These are phyloP conservation scores for Torulaspora microellipsoides DNA, from an alignment of 805 yeast genomes.

Conservation along the genomic window DNA sequence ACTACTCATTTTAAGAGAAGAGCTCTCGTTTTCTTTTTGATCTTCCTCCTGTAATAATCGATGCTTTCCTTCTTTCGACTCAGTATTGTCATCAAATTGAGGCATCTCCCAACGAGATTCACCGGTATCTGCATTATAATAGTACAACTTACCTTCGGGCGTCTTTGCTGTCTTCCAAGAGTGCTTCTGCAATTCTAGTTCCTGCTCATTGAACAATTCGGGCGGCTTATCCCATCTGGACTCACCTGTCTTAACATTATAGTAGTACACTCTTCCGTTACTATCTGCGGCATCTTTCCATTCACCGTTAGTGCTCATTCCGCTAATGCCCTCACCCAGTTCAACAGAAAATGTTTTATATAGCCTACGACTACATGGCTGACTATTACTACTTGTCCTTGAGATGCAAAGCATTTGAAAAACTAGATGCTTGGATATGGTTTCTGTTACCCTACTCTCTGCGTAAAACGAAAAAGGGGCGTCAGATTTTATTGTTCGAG, in stretches of 20 bases:
- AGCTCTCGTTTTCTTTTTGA: not conserved
- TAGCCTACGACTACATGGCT: no score
- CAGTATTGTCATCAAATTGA: slow-evolving; percentile 12
- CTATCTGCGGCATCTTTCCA: slow-evolving; percentile 68
- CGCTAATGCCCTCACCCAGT: not conserved
- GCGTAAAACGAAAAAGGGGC: no score
- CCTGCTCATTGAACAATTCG: slow-evolving; percentile 40
- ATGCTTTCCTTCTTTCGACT: not conserved
- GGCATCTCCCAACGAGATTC: slow-evolving; percentile 85
- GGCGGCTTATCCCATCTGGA: slow-evolving; percentile 82
- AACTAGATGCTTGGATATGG: no score
- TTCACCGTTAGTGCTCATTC: slow-evolving; percentile 10
- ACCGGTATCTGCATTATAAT: slow-evolving; percentile 58
- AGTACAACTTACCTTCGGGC: slow-evolving; percentile 60
- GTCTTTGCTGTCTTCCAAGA: slow-evolving; percentile 51
- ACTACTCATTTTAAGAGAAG: not conserved
- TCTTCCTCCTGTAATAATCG: not conserved
- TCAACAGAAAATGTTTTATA: no score
- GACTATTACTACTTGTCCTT: no score
- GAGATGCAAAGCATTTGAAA: no score
- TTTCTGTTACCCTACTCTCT: no score
- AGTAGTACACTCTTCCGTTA: slow-evolving; percentile 68
- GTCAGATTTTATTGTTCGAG: no score
- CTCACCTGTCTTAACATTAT: slow-evolving; percentile 56
- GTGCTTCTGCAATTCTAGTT: slow-evolving; percentile 45